Evolutionary conservation across 2,329 filamentous ascomycete genomes (phyloP).

Genomic region (Exophiala viscosa): DNA sequence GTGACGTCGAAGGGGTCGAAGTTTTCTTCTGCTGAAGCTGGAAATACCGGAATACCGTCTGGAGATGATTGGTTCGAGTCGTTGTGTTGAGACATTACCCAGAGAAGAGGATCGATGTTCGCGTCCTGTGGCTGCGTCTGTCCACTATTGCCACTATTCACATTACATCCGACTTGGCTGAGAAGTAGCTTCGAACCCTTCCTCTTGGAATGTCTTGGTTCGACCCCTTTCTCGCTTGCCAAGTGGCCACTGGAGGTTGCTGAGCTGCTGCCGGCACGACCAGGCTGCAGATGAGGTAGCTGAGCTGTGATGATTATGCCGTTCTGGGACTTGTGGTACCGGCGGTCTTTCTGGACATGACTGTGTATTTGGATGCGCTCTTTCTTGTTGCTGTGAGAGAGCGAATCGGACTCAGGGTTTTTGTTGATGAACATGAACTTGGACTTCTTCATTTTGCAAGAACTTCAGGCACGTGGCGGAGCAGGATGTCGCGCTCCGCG

Average conservation of each 20-base stretch:
- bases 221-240: too few species aligned
- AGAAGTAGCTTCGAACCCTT: too few species aligned
- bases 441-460: conserved; percentile 10
- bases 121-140: too few species aligned
- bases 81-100: conserved; percentile 1
- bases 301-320: conserved; percentile 1
- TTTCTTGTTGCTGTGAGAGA: conserved; percentile 16
- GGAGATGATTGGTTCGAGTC: not conserved
- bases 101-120: conserved; percentile 1
- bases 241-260: not conserved
- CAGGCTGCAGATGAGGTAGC: conserved; percentile 1
- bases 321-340: conserved; percentile 10
- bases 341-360: conserved; percentile 15
- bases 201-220: too few species aligned
- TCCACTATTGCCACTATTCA: too few species aligned
- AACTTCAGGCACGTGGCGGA: too few species aligned
- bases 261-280: not conserved
- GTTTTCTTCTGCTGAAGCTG: conserved; percentile 10
- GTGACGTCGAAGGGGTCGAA: conserved; percentile 17
- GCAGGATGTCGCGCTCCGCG: too few species aligned
- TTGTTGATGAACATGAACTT: conserved; percentile 22
- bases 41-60: conserved; percentile 9
- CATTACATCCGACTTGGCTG: too few species aligned
- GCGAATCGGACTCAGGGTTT: conserved; percentile 10
- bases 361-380: conserved; percentile 18